Evolutionary conservation across 257 asterid species (phyloP), one percentile per base, ranked within the genome.

Genomic region (Fraxinus quadrangulata): DNA sequence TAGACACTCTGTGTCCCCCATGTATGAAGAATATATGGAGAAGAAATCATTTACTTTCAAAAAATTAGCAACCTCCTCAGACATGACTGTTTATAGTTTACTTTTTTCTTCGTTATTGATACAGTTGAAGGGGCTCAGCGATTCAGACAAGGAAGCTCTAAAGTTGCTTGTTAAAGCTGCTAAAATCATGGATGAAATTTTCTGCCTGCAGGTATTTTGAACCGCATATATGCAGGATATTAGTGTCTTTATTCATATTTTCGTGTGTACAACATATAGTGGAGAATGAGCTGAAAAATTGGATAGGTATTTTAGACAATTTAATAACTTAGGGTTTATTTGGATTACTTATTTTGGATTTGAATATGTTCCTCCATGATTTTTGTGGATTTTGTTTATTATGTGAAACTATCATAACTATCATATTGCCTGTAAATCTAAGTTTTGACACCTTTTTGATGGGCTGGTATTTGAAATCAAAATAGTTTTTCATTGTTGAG

Each of bases 121-220:
- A 34, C 94, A 93, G 99, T 78, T 92, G 80, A 79, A 85, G 16
- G 98, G 92, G 77, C 89, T 95, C 82, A 84, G 90, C 83, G 86
- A 75, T 79, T 88, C 81, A 77, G 99, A 95, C 82, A 90, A 83
- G 81, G 94, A 92, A 83, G 92, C 90, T 74, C 85, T 95, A 74
- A 70, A 83, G 42, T 83, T 89, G 66, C 80, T 90, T 63, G 81
- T 95, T 73, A 87, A 85, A 82, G 99, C 97, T 83, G 97, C 98
- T 76, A 85, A 56, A 79, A 75, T 92, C 81, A 90, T 95, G 91
- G 96, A 95, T 75, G 84, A 87, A 36, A 95, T 95, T 84, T 92
- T 89, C 84, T 80, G 79, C 80, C 86, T 84, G 77, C 99, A 95
- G 99, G 99, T 73, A 56, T 75, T 54, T 73, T 67, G 39, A 2